A percentile compares a stretch with the other conserved stretches of the same genome.
These are phyloP conservation scores for Rhodotorula mucilaginosa DNA, from an alignment of 1,284 basidiomycete species.

Conservation along the genomic window DNA sequence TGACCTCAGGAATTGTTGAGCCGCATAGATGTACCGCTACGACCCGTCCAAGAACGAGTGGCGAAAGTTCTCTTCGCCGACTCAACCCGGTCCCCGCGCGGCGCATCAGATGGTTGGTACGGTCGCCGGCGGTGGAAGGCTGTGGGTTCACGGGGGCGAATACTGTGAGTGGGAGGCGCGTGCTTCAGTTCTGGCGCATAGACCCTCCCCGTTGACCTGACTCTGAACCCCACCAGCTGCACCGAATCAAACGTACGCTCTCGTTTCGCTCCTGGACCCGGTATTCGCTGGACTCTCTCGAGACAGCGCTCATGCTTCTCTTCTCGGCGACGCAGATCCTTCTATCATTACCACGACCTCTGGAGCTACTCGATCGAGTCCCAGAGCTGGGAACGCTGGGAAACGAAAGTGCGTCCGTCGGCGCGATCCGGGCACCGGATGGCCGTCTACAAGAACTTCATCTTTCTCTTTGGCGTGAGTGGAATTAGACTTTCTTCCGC, in stretches of 20 bases:
- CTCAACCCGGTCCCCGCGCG: conserved; percentile 76
- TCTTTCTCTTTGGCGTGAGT: conserved; percentile 69
- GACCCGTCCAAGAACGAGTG: conserved; percentile 84
- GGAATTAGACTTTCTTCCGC: no score
- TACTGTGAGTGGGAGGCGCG: conserved; percentile 17
- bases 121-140: conserved; percentile 65
- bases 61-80: conserved; percentile 76
- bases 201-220: neutral
- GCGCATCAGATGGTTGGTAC: conserved; percentile 75
- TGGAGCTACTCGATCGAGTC: conserved; percentile 64
- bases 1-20: neutral
- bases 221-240: conserved; percentile 52
- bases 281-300: neutral
- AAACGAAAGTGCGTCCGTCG: conserved; percentile 75
- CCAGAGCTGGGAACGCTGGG: conserved; percentile 84
- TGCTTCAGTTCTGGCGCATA: conserved; percentile 27
- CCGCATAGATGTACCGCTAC: conserved; percentile 73
- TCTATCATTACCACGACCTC: conserved; percentile 87
- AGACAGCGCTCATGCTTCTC: neutral
- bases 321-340: conserved; percentile 51
- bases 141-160: conserved; percentile 71
- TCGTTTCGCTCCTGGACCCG: neutral
- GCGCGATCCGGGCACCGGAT: conserved; percentile 87
- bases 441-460: conserved; percentile 84
- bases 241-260: conserved; percentile 63